Evolutionary conservation across 108 stramenopile species (phyloP).

Genomic region (Nitzschia sp.): DNA sequence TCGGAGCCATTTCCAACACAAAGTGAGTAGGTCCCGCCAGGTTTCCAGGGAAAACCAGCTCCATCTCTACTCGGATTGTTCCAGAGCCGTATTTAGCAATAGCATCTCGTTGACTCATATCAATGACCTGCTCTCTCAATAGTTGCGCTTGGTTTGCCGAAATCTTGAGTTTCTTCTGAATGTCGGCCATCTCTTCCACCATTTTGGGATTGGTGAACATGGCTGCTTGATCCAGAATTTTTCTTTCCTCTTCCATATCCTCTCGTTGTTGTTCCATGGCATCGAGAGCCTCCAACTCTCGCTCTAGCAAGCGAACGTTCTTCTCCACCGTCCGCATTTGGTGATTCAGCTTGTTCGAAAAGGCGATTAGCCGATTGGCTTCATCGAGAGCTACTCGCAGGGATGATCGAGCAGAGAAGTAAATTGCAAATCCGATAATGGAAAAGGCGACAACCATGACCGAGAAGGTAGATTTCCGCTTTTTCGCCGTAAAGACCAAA

Average conservation of each 20-base stretch:
- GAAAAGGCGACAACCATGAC: slow-evolving; percentile 28
- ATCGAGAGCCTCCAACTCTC: slow-evolving; percentile 33
- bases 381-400: slow-evolving; percentile 17
- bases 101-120: slow-evolving; percentile 28
- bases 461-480: slow-evolving; percentile 37
- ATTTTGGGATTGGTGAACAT: slow-evolving; percentile 32
- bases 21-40: slow-evolving; percentile 38
- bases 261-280: slow-evolving; percentile 29
- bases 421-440: slow-evolving; percentile 21
- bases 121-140: slow-evolving; percentile 32
- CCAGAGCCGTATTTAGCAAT: slow-evolving; percentile 53
- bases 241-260: slow-evolving; percentile 24
- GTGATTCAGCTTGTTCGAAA: slow-evolving; percentile 21
- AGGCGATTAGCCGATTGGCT: slow-evolving; percentile 25
- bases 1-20: slow-evolving; percentile 65
- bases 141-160: slow-evolving; percentile 27
- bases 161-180: slow-evolving; percentile 30
- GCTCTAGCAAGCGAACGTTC: slow-evolving; percentile 26
- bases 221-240: slow-evolving; percentile 21
- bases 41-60: slow-evolving; percentile 53
- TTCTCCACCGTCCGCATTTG: slow-evolving; percentile 21
- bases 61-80: slow-evolving; percentile 61
- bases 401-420: slow-evolving; percentile 27
- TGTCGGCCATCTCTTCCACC: slow-evolving; percentile 20
- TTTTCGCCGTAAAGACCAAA: slow-evolving; percentile 30